Conservation (phyloP, 768 basidiomycete genomes). For the Xanthoconium purpureum region DNA sequence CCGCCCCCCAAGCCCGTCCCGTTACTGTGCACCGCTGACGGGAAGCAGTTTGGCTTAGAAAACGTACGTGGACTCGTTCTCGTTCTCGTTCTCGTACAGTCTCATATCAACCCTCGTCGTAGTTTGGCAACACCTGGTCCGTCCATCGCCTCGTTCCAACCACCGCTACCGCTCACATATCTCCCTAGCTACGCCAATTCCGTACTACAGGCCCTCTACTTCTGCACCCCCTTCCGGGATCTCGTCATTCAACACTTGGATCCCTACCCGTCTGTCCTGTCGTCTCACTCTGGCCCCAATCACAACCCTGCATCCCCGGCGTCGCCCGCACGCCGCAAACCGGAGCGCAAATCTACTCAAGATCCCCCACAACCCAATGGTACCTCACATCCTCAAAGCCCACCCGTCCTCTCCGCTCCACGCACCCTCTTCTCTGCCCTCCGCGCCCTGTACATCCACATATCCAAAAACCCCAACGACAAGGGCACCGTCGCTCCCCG, state of each 20-base stretch:
- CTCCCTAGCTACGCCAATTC: conserved; percentile 88
- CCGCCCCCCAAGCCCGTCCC: conserved; percentile 32
- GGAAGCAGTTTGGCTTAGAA: conserved; percentile 93
- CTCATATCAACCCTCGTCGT: conserved; percentile 9
- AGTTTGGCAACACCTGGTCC: conserved; percentile 98
- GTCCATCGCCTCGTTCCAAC: conserved; percentile 14
- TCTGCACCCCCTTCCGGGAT: conserved; percentile 89
- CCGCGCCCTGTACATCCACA: conserved; percentile 83
- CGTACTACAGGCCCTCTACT: conserved; percentile 96
- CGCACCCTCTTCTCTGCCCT: conserved; percentile 88
- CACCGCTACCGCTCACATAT: conserved; percentile 17
- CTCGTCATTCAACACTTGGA: conserved; percentile 74
- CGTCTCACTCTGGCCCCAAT: conserved; percentile 22
- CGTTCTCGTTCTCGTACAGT: not conserved
- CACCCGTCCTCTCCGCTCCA: conserved; percentile 55
- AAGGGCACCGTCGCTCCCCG: conserved; percentile 87
- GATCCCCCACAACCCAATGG: conserved; percentile 32
- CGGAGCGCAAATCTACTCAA: conserved; percentile 49
- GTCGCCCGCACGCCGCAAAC: conserved; percentile 46
- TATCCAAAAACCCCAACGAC: conserved; percentile 73
- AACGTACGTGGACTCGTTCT: conserved; percentile 63
- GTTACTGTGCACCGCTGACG: conserved; percentile 55
- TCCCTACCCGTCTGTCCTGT: conserved; percentile 37
- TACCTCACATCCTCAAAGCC: conserved; percentile 30
- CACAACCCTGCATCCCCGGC: conserved; percentile 28